Percentiles rank a stretch among this genome's conserved stretches.
Conservation (phyloP, 768 basidiomycete genomes). For the Hemileccinum impolitum region DNA sequence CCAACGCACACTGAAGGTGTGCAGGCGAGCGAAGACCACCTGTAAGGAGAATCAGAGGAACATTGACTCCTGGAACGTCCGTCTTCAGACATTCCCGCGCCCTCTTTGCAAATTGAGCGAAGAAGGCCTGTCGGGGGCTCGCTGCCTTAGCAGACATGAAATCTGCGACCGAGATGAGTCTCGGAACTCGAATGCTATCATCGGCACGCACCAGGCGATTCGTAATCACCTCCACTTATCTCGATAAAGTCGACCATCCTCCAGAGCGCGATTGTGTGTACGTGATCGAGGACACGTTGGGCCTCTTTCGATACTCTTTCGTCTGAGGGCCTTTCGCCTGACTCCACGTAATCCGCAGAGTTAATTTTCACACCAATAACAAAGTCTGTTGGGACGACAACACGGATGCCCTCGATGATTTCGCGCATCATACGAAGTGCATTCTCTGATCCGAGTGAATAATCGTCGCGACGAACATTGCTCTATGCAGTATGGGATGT, state of each 20-base stretch:
- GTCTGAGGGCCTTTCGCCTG: slow-evolving; percentile 24
- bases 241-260: slow-evolving; percentile 78
- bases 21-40: slow-evolving; percentile 69
- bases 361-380: slow-evolving; percentile 79
- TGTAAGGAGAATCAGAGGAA: slow-evolving; percentile 73
- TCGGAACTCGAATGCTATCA: neutral
- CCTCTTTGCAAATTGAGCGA: slow-evolving; percentile 60
- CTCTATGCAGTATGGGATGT: slow-evolving; percentile 28
- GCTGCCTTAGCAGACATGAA: slow-evolving; percentile 35
- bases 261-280: slow-evolving; percentile 61
- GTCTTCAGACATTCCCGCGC: slow-evolving; percentile 47
- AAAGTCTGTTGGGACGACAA: slow-evolving; percentile 53
- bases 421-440: slow-evolving; percentile 55
- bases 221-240: slow-evolving; percentile 85
- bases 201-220: slow-evolving; percentile 56
- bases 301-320: slow-evolving; percentile 30
- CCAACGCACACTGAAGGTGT: slow-evolving; percentile 52
- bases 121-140: slow-evolving; percentile 63
- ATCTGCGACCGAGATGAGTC: slow-evolving; percentile 30
- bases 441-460: slow-evolving; percentile 41
- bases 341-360: slow-evolving; percentile 64
- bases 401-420: slow-evolving; percentile 56
- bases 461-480: slow-evolving; percentile 60
- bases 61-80: slow-evolving; percentile 19
- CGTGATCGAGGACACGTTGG: slow-evolving; percentile 53